A percentile compares a stretch with the other conserved stretches of the same genome.
These are phyloP conservation scores for Phytophthora quininea DNA, from an alignment of 352 stramenopile species.

Conservation along the genomic window DNA sequence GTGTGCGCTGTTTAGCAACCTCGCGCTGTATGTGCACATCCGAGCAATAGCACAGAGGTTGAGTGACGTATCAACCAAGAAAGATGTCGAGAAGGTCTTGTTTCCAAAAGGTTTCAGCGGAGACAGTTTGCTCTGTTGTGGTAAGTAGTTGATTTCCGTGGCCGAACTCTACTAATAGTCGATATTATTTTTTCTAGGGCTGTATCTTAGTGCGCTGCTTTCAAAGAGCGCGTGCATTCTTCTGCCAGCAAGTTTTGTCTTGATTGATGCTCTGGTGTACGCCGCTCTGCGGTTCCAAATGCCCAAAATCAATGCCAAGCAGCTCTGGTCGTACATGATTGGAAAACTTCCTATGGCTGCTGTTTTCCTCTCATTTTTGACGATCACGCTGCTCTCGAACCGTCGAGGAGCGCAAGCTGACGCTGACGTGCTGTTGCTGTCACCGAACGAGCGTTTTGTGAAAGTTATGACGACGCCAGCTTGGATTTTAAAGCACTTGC, in stretches of 20 bases:
- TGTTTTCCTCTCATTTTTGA: slow-evolving; percentile 34
- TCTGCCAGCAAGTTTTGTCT: slow-evolving; percentile 40
- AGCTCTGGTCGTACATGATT: slow-evolving; percentile 24
- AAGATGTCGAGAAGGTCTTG: slow-evolving; percentile 2
- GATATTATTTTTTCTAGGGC: slow-evolving; percentile 14
- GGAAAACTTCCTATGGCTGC: slow-evolving; percentile 35
- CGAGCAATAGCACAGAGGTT: slow-evolving; percentile 11
- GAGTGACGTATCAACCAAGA: background rate
- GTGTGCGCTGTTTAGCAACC: slow-evolving; percentile 53
- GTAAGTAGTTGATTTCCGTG: slow-evolving; percentile 2
- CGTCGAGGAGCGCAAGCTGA: slow-evolving; percentile 37
- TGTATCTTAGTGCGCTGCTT: slow-evolving; percentile 48
- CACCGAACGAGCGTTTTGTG: slow-evolving; percentile 42
- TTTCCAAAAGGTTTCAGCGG: slow-evolving; percentile 9
- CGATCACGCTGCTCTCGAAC: slow-evolving; percentile 56
- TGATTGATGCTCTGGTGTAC: slow-evolving; percentile 44
- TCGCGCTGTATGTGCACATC: slow-evolving; percentile 45
- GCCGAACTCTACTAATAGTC: background rate
- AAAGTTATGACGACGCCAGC: slow-evolving; percentile 48
- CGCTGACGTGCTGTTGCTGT: slow-evolving; percentile 50
- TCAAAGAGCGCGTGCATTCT: slow-evolving; percentile 66
- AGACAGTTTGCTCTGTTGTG: slow-evolving; percentile 14
- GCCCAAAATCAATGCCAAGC: slow-evolving; percentile 5
- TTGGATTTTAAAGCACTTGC: slow-evolving; percentile 41
- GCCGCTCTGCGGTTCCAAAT: slow-evolving; percentile 11